Evolutionary conservation across 2,329 filamentous ascomycete species (phyloP), one percentile per base, ranked within the genome.

Genomic region (Neonectria punicea): DNA sequence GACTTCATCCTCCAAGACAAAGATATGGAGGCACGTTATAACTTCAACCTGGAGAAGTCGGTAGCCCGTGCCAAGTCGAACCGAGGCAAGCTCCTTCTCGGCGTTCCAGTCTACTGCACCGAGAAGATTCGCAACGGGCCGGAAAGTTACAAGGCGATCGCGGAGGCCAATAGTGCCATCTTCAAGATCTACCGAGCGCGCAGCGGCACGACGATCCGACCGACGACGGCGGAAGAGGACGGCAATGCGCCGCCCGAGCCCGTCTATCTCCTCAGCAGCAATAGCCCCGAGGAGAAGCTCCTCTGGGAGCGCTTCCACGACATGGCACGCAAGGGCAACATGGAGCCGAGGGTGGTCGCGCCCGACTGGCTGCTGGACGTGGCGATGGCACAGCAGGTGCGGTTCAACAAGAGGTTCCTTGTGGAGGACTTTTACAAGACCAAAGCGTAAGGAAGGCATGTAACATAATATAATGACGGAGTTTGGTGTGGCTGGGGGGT

Each of bases 331-430:
- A 91, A 90, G 71, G 90, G 92, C 49, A 90, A 93, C 75, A 94
- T 95, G 86, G 86, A 90, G 70, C 91, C 94, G 3, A 86, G 92
- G 58, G 90, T 99, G 44, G 93, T 98, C 25, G 87, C 87, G 51
- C 88, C 92, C 3, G 94, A 99, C 76, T 99, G 96, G 96, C 79
- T 99, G 73, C 82, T 99, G 62, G 91, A 94, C 74, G 90, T 94
- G 65, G 93, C 93, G 5, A 95, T 99, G 92, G 89, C 88, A 73
- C 96, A 99, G 80, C 86, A 93, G 78, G 82, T 96, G 67, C 83
- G 84, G n/a, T 90, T 89, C 78, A 84, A 89, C 61, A 81, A 89
- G 44, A 86, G 84, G 70, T 93, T 93, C 75, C 77, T 89, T 54
- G 81, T 82, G 32, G 77, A 78, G 53, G 83, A 82, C 61, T 84